These are phyloP conservation scores for Gremmenia infestans DNA, from an alignment of 2,329 filamentous ascomycete species.

Conservation along the genomic window DNA sequence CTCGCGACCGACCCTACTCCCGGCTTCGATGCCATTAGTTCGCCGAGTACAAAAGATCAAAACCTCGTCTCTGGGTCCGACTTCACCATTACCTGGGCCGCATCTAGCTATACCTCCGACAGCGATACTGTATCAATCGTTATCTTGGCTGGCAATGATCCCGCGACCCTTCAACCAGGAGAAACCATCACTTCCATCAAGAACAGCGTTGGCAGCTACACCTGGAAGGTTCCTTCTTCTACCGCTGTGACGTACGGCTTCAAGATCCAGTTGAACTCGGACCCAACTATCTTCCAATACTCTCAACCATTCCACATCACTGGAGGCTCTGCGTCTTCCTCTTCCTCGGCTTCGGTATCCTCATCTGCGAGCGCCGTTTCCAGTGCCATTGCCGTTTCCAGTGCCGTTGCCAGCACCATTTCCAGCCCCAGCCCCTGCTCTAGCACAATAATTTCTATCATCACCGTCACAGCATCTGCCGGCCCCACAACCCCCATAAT, in stretches of 20 bases:
- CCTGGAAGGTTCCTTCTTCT: constrained; percentile 47
- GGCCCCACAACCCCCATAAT: not conserved
- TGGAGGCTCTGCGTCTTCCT: constrained; percentile 5
- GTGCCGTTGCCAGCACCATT: not conserved
- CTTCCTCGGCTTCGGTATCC: constrained; percentile 5
- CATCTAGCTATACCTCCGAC: constrained; percentile 30
- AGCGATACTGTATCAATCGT: constrained; percentile 46
- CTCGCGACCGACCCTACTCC: constrained; percentile 44
- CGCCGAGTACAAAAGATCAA: constrained; percentile 39
- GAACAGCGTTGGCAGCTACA: constrained; percentile 41
- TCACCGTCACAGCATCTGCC: not conserved
- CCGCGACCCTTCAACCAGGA: constrained; percentile 38
- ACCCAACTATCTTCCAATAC: constrained; percentile 54
- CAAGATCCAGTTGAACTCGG: constrained; percentile 45
- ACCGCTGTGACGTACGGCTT: constrained; percentile 51
- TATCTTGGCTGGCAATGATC: constrained; percentile 48
- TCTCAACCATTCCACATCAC: constrained; percentile 50
- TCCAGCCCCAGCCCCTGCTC: constrained; percentile 1
- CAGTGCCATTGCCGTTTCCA: not conserved
- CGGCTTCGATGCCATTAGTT: constrained; percentile 51
- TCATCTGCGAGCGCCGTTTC: constrained; percentile 1
- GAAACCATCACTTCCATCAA: constrained; percentile 31
- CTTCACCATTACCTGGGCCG: constrained; percentile 46
- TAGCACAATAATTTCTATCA: not conserved
- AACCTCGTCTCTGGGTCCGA: constrained; percentile 40